Base-by-base conservation (phyloP, 108 stramenopile species). In the Aureococcus anophagefferens region DNA sequence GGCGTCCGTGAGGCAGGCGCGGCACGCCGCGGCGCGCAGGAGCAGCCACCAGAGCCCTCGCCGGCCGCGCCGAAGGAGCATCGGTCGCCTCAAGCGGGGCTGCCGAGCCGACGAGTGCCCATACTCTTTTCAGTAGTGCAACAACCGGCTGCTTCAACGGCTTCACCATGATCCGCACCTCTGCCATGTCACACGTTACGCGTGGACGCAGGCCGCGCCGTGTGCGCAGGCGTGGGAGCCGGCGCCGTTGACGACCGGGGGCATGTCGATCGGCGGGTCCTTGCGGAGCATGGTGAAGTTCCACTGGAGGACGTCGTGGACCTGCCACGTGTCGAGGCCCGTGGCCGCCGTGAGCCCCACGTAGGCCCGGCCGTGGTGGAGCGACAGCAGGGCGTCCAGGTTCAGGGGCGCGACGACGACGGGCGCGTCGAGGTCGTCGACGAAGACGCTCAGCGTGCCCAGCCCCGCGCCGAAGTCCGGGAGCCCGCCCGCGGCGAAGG, bases 341-440 rank as follows among this genome's bases (percentile, higher is more conserved):
- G 88, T 89, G 0, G 84, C 74, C 17, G 86, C 83, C 4, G 88
- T 86, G 63, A 87, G 83, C 29, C 88, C 88, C 18, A 89, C 85
- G 65, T 75, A 87, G 13, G 81, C 84, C 21, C 86, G 81, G 32
- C 88, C 88, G 63, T 84, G 65, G 46, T 83, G 62, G 25, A 86
- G 68, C 32, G 40, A 33, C 64, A 89, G 63, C 5, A 74, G 80
- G 5, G 72, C 69, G 7, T 76, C 81, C 31, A 89, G 59, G 62
- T 87, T 84, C 21, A 88, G 68, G 16, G 84, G 86, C 29, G 84
- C 80, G 17, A 74, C 18, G 28, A 89, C 62, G 40, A 81, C 65
- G 7, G 88, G 87, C 17, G 35, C 59, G 67, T 67, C 37, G 29
- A 83, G 65, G 40, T 87, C 79, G 16, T 83, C 75, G 29, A 87